Base-by-base conservation (phyloP, 2,329 filamentous ascomycete genomes). In the Trichoderma sp. region DNA sequence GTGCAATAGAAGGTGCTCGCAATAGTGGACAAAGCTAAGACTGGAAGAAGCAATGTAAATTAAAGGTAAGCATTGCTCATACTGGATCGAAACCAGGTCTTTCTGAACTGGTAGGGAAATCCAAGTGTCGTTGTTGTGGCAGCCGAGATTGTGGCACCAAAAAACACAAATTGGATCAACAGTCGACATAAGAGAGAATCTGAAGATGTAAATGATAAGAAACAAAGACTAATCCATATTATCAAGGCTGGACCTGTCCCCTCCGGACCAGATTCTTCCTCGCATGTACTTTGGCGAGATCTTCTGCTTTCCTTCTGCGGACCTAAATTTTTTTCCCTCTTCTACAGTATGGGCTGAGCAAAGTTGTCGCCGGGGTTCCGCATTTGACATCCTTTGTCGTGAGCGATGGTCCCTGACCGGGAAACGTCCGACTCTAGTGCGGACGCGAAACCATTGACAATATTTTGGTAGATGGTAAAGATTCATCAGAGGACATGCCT, bases 1-100 rank as follows among this genome's bases (percentile, higher is more conserved):
- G 60, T 53, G 45, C 60, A 64, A 15, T 64, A 64, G 29, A 64
- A 64, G 3, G 60, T 64, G 45, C 60, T 54, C 9, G 60, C 48
- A 10, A 54, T 53, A 4, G 45, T 64, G 6, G 42, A 52, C 5
- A 64, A 39, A 12, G 60, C 60, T 29, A 64, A 39, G 4, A 54
- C 45, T 1, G 60, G 60, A 8, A 64, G 45, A 19, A 64, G 39
- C 27, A 52, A 53, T 4, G 60, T 64, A 32, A 64, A 64, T 9
- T 15, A 53, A 19, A 37, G 19, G 22, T 64, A 64, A 27, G 60
- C 45, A 12, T 56, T 64, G 29, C 45, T 27, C 19, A 29, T 42
- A 4, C 35, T 27, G 17, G 56, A 59, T 25, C 34, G 25, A 27
- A 59, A 34, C 60, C 60, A 64, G 1, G 34, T 39, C 17, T 64